These are phyloP conservation scores for Oryza punctata DNA, from an alignment of 176 grass and related monocot species.

Conservation along the genomic window DNA sequence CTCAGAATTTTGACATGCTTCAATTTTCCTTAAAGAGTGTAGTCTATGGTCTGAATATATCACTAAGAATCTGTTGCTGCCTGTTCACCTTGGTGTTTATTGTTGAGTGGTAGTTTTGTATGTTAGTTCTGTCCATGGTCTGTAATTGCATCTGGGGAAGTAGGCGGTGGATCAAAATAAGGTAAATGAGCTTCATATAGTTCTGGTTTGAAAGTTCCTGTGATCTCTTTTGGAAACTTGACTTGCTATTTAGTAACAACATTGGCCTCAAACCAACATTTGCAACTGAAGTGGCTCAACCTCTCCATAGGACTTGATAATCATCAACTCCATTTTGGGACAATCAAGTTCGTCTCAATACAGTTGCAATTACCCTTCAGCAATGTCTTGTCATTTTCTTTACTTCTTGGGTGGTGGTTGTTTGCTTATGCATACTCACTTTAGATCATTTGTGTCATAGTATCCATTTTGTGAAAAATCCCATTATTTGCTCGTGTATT, in stretches of 20 bases:
- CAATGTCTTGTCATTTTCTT: background rate
- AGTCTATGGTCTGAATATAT: background rate
- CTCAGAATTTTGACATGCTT: conserved; percentile 25
- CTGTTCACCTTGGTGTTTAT: background rate
- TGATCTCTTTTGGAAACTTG: background rate
- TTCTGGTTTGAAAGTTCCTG: background rate
- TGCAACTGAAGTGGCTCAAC: background rate
- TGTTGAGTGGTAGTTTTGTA: background rate
- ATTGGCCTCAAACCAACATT: background rate
- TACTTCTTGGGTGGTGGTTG: background rate
- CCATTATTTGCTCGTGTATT: too few species aligned
- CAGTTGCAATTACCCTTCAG: background rate
- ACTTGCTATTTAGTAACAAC: conserved; percentile 1
- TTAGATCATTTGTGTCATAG: background rate
- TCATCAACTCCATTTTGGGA: background rate
- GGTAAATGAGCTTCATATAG: background rate
- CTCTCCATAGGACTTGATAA: background rate
- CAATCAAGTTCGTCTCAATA: background rate
- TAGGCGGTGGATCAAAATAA: background rate
- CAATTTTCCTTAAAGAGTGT: conserved; percentile 6
- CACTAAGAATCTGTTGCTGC: background rate
- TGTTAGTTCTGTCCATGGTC: background rate
- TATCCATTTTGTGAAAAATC: too few species aligned
- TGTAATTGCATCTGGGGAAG: background rate
- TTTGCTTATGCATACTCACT: background rate